These are phyloP conservation scores for Backusella sp. DNA, from an alignment of 192 early-diverging fungal species.

Conservation along the genomic window DNA sequence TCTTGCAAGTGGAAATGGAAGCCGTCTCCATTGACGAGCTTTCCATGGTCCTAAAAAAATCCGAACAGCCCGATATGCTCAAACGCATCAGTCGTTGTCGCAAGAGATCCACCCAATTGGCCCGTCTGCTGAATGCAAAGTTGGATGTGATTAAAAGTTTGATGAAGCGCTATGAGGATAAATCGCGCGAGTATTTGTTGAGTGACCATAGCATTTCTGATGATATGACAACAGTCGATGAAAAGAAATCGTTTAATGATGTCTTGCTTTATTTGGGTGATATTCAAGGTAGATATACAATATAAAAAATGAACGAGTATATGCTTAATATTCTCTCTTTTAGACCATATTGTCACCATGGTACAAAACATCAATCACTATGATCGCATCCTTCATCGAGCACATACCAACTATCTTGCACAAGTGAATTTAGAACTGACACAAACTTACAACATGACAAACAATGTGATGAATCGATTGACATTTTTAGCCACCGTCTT, in stretches of 20 bases:
- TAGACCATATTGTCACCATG: constrained; percentile 71
- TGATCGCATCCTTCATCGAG: constrained; percentile 70
- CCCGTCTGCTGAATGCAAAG: constrained; percentile 65
- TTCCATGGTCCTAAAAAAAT: constrained; percentile 57
- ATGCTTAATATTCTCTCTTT: neutral
- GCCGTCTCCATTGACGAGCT: constrained; percentile 78
- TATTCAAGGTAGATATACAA: constrained; percentile 57
- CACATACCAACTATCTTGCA: constrained; percentile 80
- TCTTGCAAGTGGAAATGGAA: constrained; percentile 68
- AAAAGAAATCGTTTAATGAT: constrained; percentile 37
- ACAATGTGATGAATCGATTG: constrained; percentile 83
- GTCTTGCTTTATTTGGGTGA: constrained; percentile 77
- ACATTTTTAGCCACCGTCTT: constrained; percentile 87
- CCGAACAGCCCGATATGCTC: constrained; percentile 66
- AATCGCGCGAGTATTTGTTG: constrained; percentile 20
- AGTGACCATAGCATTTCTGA: constrained; percentile 14
- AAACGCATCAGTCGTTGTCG: constrained; percentile 70
- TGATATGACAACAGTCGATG: neutral
- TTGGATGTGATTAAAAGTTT: constrained; percentile 71
- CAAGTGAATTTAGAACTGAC: constrained; percentile 76
- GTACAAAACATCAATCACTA: constrained; percentile 63
- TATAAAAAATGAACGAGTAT: neutral
- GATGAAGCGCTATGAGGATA: constrained; percentile 55
- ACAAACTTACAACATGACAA: constrained; percentile 76
- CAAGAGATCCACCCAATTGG: constrained; percentile 66